Base-by-base conservation (phyloP, 495 filamentous ascomycete genomes). In the Platismatia glauca region DNA sequence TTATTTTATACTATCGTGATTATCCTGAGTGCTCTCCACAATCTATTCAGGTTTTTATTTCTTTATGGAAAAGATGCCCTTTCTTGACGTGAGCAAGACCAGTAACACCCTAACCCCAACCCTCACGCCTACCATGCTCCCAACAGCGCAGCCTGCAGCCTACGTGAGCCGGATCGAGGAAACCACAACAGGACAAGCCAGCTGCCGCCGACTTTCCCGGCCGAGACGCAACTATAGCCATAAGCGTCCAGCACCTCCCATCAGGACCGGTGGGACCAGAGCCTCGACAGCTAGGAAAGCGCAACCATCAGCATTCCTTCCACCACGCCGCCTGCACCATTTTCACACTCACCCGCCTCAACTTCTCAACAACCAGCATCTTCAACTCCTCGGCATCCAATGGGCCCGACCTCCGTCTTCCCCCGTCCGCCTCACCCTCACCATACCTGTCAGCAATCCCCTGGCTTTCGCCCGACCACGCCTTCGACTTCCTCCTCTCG, bases 401-500 rank as follows among this genome's bases (percentile, higher is more conserved):
- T 6, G 24, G 44, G 0, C 44, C 44, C 22, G 44, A 50, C 11
- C 7, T 52, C 48, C 15, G 48, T 31, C 48, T 52, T 13, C n/a
- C 41, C 41, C 41, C 41, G 3, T 31, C 27, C 27, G 7, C 48
- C 4, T 31, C 48, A 0, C 4, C 48, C 13, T 29, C 24, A 0
- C 27, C 27, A 20, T 22, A 57, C 6, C 15, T 27, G 1, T 20
- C 48, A 1, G 7, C 11, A 13, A 44, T 7, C 0, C 41, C 41
- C 18, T 20, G 7, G 18, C 41, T 16, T 20, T n/a, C 18, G 3
- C 48, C 48, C 24, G 24, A 52, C 48, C 48, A 52, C 9, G 48
- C 48, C 48, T 52, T 52, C 27, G 48, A 52, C 48, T 52, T 52
- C 48, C 48, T 52, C 48, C 48, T 52, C 48, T 52, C 48, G 12